phyloP scores from a whole-genome alignment of 176 grass and related monocot genomes.

The Miscanthus lutarioriparius region DNA sequence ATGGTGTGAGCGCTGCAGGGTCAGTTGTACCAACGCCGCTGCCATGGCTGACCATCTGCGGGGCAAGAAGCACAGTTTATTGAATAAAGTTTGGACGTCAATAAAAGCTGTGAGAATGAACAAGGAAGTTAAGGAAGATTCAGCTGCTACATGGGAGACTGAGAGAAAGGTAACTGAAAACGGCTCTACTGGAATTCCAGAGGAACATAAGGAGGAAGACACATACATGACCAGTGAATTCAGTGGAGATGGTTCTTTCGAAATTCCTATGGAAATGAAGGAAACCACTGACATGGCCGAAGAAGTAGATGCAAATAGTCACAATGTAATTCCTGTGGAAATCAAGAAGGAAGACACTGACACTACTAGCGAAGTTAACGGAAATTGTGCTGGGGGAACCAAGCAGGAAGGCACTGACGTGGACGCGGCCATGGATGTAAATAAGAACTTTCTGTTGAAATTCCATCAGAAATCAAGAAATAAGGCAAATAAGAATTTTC shows the following conservation, averaged over 20 bases:
- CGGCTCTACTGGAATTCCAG: neutral
- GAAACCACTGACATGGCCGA: neutral
- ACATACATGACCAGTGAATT: neutral
- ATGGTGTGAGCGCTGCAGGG: slow-evolving; percentile 45
- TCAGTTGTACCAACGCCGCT: slow-evolving; percentile 26
- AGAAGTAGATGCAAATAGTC: neutral
- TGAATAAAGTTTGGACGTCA: slow-evolving; percentile 37
- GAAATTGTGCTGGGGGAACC: neutral
- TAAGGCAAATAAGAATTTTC: neutral
- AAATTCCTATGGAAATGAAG: neutral
- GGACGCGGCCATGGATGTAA: neutral
- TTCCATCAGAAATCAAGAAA: neutral
- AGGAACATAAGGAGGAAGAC: neutral
- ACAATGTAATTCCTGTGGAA: neutral
- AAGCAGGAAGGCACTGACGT: neutral
- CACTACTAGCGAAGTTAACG: neutral
- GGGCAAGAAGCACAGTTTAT: slow-evolving; percentile 45
- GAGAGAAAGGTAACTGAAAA: slow-evolving; percentile 11
- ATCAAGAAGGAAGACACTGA: neutral
- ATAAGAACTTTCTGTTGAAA: neutral
- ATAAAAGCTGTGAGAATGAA: slow-evolving; percentile 31
- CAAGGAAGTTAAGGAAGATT: neutral
- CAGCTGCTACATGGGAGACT: neutral
- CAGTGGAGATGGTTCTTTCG: neutral
- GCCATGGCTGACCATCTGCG: slow-evolving; percentile 48